Percentiles rank a stretch among this genome's conserved stretches.
These are phyloP conservation scores for Salicornia ramosissima DNA, from an alignment of 148 eudicot genomes.

Conservation along the genomic window DNA sequence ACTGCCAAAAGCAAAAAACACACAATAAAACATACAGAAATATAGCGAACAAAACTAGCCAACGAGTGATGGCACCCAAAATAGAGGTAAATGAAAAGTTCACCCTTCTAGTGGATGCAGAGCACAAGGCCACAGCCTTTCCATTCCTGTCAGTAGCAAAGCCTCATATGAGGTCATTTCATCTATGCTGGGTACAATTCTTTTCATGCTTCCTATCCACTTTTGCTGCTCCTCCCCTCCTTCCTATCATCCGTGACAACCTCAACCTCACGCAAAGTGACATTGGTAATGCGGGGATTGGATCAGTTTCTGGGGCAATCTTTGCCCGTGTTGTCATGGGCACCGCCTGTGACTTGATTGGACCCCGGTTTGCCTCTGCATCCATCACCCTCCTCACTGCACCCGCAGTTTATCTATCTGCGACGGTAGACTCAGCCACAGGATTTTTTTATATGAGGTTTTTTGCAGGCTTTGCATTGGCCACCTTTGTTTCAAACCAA, in stretches of 20 bases:
- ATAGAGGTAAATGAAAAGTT: slow-evolving; percentile 19
- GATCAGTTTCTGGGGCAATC: slow-evolving; percentile 71
- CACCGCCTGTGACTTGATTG: slow-evolving; percentile 61
- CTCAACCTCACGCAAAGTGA: slow-evolving; percentile 55
- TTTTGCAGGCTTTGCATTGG: neutral
- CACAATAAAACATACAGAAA: neutral
- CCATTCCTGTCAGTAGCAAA: slow-evolving; percentile 40
- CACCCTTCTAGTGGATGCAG: slow-evolving; percentile 56
- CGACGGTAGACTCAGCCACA: slow-evolving; percentile 31
- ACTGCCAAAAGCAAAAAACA: neutral
- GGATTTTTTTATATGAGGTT: slow-evolving; percentile 34
- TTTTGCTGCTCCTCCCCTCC: slow-evolving; percentile 77
- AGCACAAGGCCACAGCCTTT: slow-evolving; percentile 56
- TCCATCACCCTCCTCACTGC: slow-evolving; percentile 54
- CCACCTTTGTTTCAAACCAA: neutral
- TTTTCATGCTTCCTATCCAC: slow-evolving; percentile 70
- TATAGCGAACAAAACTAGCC: neutral
- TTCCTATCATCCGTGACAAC: slow-evolving; percentile 70
- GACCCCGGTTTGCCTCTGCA: slow-evolving; percentile 68
- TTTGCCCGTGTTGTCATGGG: slow-evolving; percentile 76
- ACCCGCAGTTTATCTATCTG: slow-evolving; percentile 50
- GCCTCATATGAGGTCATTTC: slow-evolving; percentile 87
- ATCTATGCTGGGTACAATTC: slow-evolving; percentile 72
- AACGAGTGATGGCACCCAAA: neutral
- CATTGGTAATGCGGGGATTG: slow-evolving; percentile 81